Conservation (phyloP, 1,284 basidiomycete species). For the Schizophyllum amplum region DNA sequence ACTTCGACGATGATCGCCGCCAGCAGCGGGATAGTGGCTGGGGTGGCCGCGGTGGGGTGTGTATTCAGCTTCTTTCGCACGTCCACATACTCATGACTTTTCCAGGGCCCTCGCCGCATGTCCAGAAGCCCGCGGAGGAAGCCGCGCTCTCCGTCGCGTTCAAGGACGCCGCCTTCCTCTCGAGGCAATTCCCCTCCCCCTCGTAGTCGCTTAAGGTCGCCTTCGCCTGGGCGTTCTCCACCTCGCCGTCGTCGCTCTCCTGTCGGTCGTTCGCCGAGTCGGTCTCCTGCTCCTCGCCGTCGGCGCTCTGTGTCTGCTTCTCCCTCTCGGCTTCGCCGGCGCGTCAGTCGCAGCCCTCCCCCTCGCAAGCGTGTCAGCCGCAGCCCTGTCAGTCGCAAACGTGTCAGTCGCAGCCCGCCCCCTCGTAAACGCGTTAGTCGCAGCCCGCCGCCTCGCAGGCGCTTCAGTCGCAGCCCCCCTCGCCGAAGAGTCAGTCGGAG, state of each 20-base stretch:
- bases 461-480: slow-evolving; percentile 8
- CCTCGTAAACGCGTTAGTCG: slow-evolving; percentile 7
- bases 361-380: slow-evolving; percentile 31
- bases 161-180: slow-evolving; percentile 5
- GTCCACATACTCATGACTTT: neutral
- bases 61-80: slow-evolving; percentile 3
- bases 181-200: neutral
- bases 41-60: slow-evolving; percentile 1
- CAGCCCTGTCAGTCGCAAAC: neutral
- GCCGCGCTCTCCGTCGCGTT: slow-evolving; percentile 34
- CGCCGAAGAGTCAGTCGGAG: slow-evolving; percentile 14
- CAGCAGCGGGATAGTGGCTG: slow-evolving; percentile 1
- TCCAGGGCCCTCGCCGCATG: slow-evolving; percentile 30
- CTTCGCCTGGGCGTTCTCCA: slow-evolving; percentile 25
- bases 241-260: slow-evolving; percentile 30
- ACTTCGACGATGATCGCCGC: neutral
- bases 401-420: slow-evolving; percentile 8
- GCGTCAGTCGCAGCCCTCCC: slow-evolving; percentile 33
- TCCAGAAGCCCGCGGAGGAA: slow-evolving; percentile 30
- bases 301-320: slow-evolving; percentile 40
- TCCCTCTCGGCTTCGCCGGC: slow-evolving; percentile 30
- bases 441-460: slow-evolving; percentile 12
- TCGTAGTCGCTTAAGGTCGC: slow-evolving; percentile 21
- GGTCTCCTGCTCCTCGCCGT: slow-evolving; percentile 37
- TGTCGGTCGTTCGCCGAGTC: slow-evolving; percentile 25